Conservation (phyloP, 495 filamentous ascomycete species). For the Penicillium angulare region DNA sequence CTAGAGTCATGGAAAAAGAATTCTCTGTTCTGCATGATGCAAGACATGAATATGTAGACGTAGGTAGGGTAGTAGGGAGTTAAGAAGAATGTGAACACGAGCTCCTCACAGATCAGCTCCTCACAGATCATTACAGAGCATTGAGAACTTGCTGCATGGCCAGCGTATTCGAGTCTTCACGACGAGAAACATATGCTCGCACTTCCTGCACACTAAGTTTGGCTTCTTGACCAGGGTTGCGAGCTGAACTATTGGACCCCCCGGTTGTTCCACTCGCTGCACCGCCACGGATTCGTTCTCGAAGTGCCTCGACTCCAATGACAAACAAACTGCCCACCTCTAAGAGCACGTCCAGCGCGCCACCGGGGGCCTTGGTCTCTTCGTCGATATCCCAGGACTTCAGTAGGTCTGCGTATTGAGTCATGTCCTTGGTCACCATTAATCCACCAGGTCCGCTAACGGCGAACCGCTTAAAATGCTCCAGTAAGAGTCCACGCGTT, state of each 20-base stretch:
- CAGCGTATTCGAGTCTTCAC: conserved; percentile 77
- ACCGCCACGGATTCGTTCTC: conserved; percentile 68
- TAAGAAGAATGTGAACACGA: background rate
- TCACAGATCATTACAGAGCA: conserved; percentile 52
- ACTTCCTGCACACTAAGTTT: conserved; percentile 67
- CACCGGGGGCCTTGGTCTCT: conserved; percentile 50
- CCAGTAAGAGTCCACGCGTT: conserved; percentile 72
- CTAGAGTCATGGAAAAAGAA: too few species aligned
- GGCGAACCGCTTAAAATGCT: conserved; percentile 90
- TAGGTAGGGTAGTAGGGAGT: background rate
- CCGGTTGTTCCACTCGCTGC: conserved; percentile 30
- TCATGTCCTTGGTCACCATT: conserved; percentile 95
- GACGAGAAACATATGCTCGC: conserved; percentile 73
- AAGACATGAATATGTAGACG: too few species aligned
- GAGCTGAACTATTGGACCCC: conserved; percentile 19
- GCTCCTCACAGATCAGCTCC: conserved; percentile 28
- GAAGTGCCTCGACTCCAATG: conserved; percentile 83
- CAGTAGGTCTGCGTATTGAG: conserved; percentile 80
- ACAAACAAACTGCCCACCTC: conserved; percentile 98
- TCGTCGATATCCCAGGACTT: conserved; percentile 78
- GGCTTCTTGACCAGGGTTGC: conserved; percentile 44
- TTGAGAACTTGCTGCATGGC: conserved; percentile 79
- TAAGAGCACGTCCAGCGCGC: conserved; percentile 75
- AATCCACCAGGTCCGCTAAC: conserved; percentile 90
- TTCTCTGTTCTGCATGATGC: too few species aligned